Conservation (phyloP, 2,329 filamentous ascomycete species). For the Mollisia scopiformis region DNA sequence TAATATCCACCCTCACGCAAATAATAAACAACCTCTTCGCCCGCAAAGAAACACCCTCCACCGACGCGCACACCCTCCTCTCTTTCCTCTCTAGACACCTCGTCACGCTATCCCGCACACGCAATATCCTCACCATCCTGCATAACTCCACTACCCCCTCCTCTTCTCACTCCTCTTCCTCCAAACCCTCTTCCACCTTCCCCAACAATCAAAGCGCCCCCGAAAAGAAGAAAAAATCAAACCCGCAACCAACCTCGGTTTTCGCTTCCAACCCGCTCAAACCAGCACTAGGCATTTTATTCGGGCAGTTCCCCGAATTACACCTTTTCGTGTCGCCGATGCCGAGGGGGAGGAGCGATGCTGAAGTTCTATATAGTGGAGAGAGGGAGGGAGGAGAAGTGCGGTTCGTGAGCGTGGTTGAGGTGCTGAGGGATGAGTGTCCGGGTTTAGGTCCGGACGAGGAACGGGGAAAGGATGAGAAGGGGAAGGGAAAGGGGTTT, state of each 20-base stretch:
- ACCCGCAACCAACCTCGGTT: conserved; percentile 18
- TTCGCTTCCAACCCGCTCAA: conserved; percentile 27
- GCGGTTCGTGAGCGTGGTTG: conserved; percentile 28
- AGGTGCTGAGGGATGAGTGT: conserved; percentile 35
- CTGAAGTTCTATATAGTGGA: conserved; percentile 38
- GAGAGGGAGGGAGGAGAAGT: conserved; percentile 14
- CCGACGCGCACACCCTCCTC: conserved; percentile 51
- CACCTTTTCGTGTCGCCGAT: conserved; percentile 55
- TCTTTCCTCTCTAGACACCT: conserved; percentile 51
- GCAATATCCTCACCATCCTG: conserved; percentile 54
- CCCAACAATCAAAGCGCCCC: not conserved
- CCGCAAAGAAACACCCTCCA: conserved; percentile 37
- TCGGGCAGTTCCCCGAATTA: conserved; percentile 56
- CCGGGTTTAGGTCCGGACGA: not conserved
- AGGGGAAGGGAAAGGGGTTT: conserved; percentile 28
- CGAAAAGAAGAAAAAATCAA: not conserved
- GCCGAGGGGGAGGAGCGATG: conserved; percentile 45
- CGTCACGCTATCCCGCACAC: conserved; percentile 46
- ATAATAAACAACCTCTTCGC: conserved; percentile 57
- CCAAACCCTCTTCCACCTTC: conserved; percentile 38
- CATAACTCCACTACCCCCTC: conserved; percentile 52
- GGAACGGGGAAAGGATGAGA: conserved; percentile 2
- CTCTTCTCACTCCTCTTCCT: conserved; percentile 47
- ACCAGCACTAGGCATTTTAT: conserved; percentile 50
- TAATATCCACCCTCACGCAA: conserved; percentile 57